Percentiles rank a stretch among this genome's conserved stretches.
These are phyloP conservation scores for Hypoxylon sp. DNA, from an alignment of 2,329 filamentous ascomycete genomes.

Conservation along the genomic window DNA sequence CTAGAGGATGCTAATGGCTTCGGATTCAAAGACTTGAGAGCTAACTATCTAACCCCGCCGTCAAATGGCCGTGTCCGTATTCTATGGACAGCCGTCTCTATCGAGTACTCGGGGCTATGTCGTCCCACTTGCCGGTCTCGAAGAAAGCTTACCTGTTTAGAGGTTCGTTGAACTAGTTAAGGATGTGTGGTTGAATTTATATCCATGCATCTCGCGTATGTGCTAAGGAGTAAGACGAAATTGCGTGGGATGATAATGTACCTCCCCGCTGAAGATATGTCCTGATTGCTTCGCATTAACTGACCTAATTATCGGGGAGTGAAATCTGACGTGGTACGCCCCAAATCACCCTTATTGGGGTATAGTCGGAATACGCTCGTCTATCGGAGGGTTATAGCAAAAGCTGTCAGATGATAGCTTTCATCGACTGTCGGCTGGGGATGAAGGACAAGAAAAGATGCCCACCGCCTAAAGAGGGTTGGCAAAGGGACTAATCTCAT, in stretches of 20 bases:
- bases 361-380: not conserved
- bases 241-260: slow-evolving; percentile 10
- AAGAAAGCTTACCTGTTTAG: not conserved
- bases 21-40: not conserved
- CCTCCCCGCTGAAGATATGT: slow-evolving; percentile 10
- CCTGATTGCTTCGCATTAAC: slow-evolving; percentile 3
- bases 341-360: slow-evolving; percentile 1
- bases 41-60: not conserved
- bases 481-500: slow-evolving; percentile 18
- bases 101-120: not conserved
- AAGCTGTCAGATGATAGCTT: not conserved
- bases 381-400: slow-evolving; percentile 8
- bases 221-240: not conserved
- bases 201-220: not conserved
- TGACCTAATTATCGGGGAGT: slow-evolving; percentile 7
- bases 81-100: not conserved
- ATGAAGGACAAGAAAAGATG: slow-evolving; percentile 9
- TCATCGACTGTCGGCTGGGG: slow-evolving; percentile 3
- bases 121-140: not conserved
- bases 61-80: not conserved
- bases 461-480: slow-evolving; percentile 25
- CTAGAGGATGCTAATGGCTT: not conserved
- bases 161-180: not conserved
- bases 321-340: slow-evolving; percentile 4
- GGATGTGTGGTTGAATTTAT: slow-evolving; percentile 1